Evolutionary conservation across 1,284 basidiomycete species (phyloP), one percentile per base, ranked within the genome.

Genomic region (Fomitiporia mediterranea): DNA sequence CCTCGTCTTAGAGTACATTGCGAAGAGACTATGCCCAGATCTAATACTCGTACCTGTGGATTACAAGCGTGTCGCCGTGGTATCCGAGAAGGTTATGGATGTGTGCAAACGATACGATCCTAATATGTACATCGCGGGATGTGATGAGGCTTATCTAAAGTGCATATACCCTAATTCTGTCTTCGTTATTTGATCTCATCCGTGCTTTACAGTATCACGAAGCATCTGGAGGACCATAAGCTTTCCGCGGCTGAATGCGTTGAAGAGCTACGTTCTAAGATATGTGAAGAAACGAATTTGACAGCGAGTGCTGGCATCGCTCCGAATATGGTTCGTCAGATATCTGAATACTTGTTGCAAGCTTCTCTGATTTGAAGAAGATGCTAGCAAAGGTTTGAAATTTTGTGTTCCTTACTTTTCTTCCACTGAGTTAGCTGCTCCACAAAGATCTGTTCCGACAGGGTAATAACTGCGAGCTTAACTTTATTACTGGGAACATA

Each of bases 291-390:
- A 69, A 96, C 93, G 0, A 80, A 82, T 46, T 71, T 99, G 52
- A 98, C 96, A 3, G 93, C 94, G 53, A 95, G 92, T 62, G 94
- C 94, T 27, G 97, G 92, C 19, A 94, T 95, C 56, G 93, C 93
- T 0, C 88, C 93, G 0, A 96, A 90, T 66, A 89, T 84, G 77
- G 89, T 85, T 61, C 17, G 66, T 64, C 42, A 43, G 53, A 59
- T 5, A 39, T 53, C 55, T 60, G 40, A 32, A 21, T 42, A 38
- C 49, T 44, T 67, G 6, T 8, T 23, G 28, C 40, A 43, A 30
- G 2, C n/a, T 8, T 51, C 27, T 42, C 39, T 58, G 51, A 51
- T 46, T 56, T 19, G 55, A 49, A n/a, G 0, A 47, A 67, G 66
- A 66, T 68, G 84, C 75, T 94, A 7, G 89, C 91, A 43, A 94